phyloP scores from a whole-genome alignment of 2,329 filamentous ascomycete genomes.

The Botryotinia narcissicola region DNA sequence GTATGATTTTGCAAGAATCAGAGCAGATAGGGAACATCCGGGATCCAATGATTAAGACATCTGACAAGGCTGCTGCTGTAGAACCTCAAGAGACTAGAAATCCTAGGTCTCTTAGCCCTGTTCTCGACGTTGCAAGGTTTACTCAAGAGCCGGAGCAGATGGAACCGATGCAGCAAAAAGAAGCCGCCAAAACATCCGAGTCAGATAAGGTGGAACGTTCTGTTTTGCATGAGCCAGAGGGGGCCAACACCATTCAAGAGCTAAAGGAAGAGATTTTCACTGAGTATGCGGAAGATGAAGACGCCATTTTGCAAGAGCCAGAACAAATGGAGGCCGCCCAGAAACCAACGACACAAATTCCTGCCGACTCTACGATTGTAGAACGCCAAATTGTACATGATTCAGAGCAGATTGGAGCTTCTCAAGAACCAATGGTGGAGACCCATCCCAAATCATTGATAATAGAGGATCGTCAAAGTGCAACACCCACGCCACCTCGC shows the following conservation, averaged over 20 bases:
- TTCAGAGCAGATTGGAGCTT: constrained; percentile 20
- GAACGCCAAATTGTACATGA: constrained; percentile 28
- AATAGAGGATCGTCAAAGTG: neutral
- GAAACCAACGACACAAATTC: too few species aligned
- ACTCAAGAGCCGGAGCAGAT: neutral
- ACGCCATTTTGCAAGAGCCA: neutral
- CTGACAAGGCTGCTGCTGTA: neutral
- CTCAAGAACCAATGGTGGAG: constrained; percentile 20
- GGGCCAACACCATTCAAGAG: neutral
- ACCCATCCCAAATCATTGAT: neutral
- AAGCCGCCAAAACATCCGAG: neutral
- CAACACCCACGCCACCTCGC: neutral
- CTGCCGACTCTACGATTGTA: constrained; percentile 21
- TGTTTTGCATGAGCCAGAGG: neutral
- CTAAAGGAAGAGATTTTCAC: too few species aligned
- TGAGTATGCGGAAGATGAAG: neutral
- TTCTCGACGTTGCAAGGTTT: neutral
- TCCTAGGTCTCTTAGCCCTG: neutral
- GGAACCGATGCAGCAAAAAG: neutral
- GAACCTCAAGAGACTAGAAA: neutral
- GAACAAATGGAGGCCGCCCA: neutral
- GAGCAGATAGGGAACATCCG: neutral
- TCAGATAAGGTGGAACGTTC: neutral
- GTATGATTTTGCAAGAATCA: constrained; percentile 22
- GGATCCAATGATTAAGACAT: neutral